Base-by-base conservation (phyloP, 1,284 basidiomycete genomes). In the Melampsora larici-populina region DNA sequence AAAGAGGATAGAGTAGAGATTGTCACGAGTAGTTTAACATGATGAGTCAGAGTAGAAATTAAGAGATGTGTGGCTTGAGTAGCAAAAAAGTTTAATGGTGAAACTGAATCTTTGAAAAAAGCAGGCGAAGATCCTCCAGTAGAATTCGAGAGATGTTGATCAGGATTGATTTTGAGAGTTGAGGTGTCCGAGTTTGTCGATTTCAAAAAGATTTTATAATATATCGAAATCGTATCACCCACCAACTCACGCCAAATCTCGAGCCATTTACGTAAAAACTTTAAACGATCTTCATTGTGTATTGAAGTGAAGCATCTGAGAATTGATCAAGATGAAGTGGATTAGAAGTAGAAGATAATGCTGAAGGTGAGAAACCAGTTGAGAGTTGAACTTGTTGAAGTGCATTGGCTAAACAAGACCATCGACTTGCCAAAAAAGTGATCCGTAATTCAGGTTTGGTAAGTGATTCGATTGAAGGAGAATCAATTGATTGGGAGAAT, bases 1-100 rank as follows among this genome's bases (percentile, higher is more conserved):
- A 97, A 87, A 9, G 93, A 91, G 0, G 91, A 89, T 66, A 96
- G 88, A 1, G 90, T 86, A 0, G 90, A 87, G 0, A 91, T 87
- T 72, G 89, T 88, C 84, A 83, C 82, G 65, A 88, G 82, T 72
- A 87, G 86, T 0, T 87, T 85, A 82, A 89, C 82, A 72, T 86
- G 46, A 51, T 66, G 18, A 40, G 49, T 40, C 8, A 67, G 49
- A 21, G 60, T 58, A 7, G 24, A 21, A 17, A 24, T 55, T 67
- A 58, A 26, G 18, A 75, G 51, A 40, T 67, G 29, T n/a, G 67
- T 40, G 17, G 73, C 17, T 75, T 75, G 64, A 66, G 64, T 75
- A 26, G 64, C 15, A 33, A 75, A 75, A 64, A 49, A 51, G 46
- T 65, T 66, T 66, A 74, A 66, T 24, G 72, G 62, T n/a, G 72